These are phyloP conservation scores for Acorus calamus DNA, from an alignment of 106 monocot species.

Conservation along the genomic window DNA sequence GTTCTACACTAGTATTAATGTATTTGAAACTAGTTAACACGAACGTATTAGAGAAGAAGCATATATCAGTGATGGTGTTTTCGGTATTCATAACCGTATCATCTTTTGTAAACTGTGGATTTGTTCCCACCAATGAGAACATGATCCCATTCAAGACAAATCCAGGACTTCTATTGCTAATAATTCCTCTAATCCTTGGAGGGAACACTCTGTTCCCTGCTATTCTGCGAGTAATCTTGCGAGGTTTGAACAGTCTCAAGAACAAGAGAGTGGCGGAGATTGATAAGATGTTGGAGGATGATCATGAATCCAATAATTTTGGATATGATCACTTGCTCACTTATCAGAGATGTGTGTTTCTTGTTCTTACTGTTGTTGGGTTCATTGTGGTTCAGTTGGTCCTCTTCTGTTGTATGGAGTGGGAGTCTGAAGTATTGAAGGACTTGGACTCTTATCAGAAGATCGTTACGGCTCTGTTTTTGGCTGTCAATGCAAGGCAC, in stretches of 20 bases:
- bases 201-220: not conserved
- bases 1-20: too few relatives aligned
- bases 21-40: too few relatives aligned
- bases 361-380: too few relatives aligned
- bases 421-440: conserved; percentile 15
- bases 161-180: not conserved
- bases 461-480: conserved; percentile 21
- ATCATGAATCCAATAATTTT: not conserved
- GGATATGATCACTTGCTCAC: not conserved
- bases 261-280: not conserved
- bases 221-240: conserved; percentile 10
- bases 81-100: too few relatives aligned
- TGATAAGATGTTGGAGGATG: conserved; percentile 8
- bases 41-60: too few relatives aligned
- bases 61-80: too few relatives aligned
- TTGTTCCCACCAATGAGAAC: conserved; percentile 3
- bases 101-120: conserved; percentile 18
- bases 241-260: conserved; percentile 2
- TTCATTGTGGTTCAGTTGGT: conserved; percentile 3
- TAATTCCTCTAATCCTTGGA: not conserved
- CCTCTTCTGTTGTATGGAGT: conserved; percentile 8
- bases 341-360: not conserved
- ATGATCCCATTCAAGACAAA: conserved; percentile 1
- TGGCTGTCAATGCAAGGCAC: conserved; percentile 25
- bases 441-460: conserved; percentile 29